These are phyloP conservation scores for Lipomyces yamadae DNA, from an alignment of 805 yeast species.

Conservation along the genomic window DNA sequence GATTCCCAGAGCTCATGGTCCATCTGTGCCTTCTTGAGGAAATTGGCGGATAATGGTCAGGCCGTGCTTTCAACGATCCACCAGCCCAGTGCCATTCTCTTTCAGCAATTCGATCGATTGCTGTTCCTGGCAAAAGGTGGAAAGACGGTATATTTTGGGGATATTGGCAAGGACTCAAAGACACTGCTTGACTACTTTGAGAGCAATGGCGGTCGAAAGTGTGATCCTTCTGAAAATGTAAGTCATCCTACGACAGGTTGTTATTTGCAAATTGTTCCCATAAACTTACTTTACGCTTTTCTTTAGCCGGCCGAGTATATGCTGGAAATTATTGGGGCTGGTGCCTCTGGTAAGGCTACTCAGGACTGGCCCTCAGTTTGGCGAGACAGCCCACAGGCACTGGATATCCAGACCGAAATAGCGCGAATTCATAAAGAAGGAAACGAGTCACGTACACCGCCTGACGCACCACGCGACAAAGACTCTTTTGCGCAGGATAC, in stretches of 20 bases:
- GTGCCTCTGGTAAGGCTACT: slow-evolving; percentile 43
- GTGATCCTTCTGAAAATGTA: slow-evolving; percentile 66
- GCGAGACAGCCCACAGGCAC: slow-evolving; percentile 1
- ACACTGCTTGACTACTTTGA: slow-evolving; percentile 69
- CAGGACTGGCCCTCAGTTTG: slow-evolving; percentile 57
- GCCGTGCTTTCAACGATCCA: slow-evolving; percentile 76
- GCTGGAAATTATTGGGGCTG: slow-evolving; percentile 60
- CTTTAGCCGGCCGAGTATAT: slow-evolving; percentile 80
- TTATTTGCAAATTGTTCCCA: too few relatives aligned
- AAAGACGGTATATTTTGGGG: slow-evolving; percentile 79
- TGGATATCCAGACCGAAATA: not conserved
- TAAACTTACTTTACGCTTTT: too few relatives aligned
- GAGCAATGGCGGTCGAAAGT: slow-evolving; percentile 64
- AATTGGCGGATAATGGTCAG: slow-evolving; percentile 71
- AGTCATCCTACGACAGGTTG: too few relatives aligned
- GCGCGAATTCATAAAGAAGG: slow-evolving; percentile 1
- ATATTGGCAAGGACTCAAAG: slow-evolving; percentile 66
- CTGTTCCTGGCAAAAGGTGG: slow-evolving; percentile 76
- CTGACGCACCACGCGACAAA: not conserved
- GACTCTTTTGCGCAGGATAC: not conserved
- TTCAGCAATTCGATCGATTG: slow-evolving; percentile 69
- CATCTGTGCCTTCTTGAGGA: slow-evolving; percentile 65
- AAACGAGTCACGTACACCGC: not conserved
- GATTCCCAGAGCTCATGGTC: slow-evolving; percentile 70
- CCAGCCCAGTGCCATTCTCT: slow-evolving; percentile 73